These are phyloP conservation scores for Solanum ossicruentum DNA, from an alignment of 257 asterid species.

Conservation along the genomic window DNA sequence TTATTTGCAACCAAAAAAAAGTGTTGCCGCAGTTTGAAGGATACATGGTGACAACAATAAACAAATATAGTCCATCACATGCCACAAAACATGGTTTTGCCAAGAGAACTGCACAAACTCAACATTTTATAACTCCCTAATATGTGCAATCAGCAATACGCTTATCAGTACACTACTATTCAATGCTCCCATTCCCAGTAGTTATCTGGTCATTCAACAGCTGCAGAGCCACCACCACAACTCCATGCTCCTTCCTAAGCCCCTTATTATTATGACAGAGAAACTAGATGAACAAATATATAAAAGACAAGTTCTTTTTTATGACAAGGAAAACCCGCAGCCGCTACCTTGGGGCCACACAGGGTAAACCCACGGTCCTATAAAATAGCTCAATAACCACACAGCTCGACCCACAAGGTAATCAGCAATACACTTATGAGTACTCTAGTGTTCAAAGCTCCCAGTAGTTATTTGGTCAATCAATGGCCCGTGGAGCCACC, in stretches of 20 bases:
- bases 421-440: neutral
- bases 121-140: neutral
- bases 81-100: neutral
- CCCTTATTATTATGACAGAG: neutral
- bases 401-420: no score
- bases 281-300: neutral
- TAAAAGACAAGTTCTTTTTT: neutral
- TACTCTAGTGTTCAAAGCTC: neutral
- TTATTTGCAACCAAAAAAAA: neutral
- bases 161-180: neutral
- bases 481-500: neutral
- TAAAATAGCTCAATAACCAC: no score
- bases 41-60: neutral
- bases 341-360: no score
- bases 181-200: neutral
- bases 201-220: neutral
- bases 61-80: neutral
- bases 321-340: no score
- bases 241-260: neutral
- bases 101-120: neutral
- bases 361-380: no score
- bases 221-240: neutral
- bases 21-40: neutral
- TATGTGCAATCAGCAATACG: neutral
- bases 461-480: neutral